A percentile compares a stretch with the other conserved stretches of the same genome.
These are phyloP conservation scores for Diaporthe capsici DNA, from an alignment of 2,329 filamentous ascomycete genomes.

Conservation along the genomic window DNA sequence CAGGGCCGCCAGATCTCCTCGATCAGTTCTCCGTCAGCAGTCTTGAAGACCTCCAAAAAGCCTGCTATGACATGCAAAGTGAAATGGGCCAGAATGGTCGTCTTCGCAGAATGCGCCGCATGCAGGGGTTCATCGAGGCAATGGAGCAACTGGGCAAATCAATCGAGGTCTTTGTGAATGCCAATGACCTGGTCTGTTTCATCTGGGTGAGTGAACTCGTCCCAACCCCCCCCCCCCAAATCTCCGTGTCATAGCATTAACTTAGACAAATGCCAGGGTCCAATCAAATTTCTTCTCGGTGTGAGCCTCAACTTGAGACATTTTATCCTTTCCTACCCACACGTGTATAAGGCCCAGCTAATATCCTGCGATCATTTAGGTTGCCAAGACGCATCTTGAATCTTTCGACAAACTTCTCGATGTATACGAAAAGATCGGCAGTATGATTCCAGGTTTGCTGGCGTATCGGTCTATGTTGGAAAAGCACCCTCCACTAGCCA, in stretches of 20 bases:
- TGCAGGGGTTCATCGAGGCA: conserved; percentile 1
- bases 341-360: background rate
- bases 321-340: background rate
- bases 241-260: background rate
- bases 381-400: background rate
- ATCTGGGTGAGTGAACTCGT: background rate
- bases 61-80: background rate
- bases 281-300: conserved; percentile 1
- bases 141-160: conserved; percentile 11
- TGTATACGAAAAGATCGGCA: background rate
- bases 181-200: conserved; percentile 11
- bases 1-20: background rate
- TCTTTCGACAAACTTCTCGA: conserved; percentile 31
- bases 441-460: background rate
- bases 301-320: background rate
- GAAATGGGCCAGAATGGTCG: background rate
- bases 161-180: conserved; percentile 1
- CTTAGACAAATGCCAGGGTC: background rate
- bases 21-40: background rate
- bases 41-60: background rate
- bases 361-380: background rate
- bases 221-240: no score
- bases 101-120: background rate
- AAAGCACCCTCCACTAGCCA: conserved; percentile 1
- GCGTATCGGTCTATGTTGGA: conserved; percentile 1